Base-by-base conservation (phyloP, 2,329 filamentous ascomycete genomes). In the Trichoderma sp. region DNA sequence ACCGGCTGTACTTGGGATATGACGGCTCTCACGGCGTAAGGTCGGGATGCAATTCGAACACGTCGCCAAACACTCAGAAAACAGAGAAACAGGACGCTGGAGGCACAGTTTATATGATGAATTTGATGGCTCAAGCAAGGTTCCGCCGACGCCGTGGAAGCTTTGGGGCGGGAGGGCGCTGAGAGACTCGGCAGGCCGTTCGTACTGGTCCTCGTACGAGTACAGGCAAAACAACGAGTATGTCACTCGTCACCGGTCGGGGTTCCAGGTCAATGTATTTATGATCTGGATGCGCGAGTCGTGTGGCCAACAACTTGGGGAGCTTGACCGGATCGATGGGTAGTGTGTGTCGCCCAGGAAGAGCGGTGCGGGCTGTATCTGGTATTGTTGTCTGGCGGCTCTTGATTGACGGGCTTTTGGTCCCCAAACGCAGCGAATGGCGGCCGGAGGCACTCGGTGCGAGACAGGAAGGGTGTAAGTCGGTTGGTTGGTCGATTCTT, bases 401-500 rank as follows among this genome's bases (percentile, higher is more conserved):
- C 47, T 70, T 64, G 58, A 64, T 64, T 70, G 68, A 70, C 20
- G n/a, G 47, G 58, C 43, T 47, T 47, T 39, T 57, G 53, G 15
- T 28, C 30, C 15, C 17, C 66, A 72, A 72, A 65, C 71, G 71
- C 70, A 70, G 70, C 58, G 59, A 70, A 68, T 59, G 66, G 39
- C 55, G 55, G 47, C 28, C 53, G 43, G 30, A 34, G 47, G 30
- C 43, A 34, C 43, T 66, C n/a, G 63, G 62, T 23, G 62, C 36
- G n/a, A 62, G 66, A 63, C 32, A 58, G 15, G 34, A 53, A 72
- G 69, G 70, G 74, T 74, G 71, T 74, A 75, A 74, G 73, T 73
- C 72, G 47, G 74, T 71, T 74, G 71, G 71, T 69, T 58, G 68
- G 66, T 58, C 65, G 66, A 34, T 62, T 61, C 55, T 58, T 53